These are phyloP conservation scores for Aspergillus uvarum DNA, from an alignment of 2,329 filamentous ascomycete genomes.

Conservation along the genomic window DNA sequence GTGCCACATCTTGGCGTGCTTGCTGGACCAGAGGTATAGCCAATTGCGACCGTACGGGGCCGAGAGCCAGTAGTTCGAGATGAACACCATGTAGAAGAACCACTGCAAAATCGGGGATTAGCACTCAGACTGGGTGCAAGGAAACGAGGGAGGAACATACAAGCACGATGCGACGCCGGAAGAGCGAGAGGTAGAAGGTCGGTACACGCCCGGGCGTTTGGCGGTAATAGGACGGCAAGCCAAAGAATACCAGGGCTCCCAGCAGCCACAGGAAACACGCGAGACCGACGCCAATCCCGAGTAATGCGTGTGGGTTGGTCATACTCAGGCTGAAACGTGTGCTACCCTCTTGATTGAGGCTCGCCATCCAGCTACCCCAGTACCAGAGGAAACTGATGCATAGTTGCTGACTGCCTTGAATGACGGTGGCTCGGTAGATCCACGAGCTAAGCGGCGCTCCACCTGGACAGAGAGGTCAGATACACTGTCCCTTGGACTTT, in stretches of 20 bases:
- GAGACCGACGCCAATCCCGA: constrained; percentile 1
- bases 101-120: constrained; percentile 56
- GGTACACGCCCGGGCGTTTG: background rate
- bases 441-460: constrained; percentile 5
- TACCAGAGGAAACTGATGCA: constrained; percentile 9
- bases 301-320: background rate
- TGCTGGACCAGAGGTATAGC: constrained; percentile 58
- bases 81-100: constrained; percentile 61
- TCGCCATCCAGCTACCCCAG: constrained; percentile 9
- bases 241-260: constrained; percentile 4
- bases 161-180: constrained; percentile 4
- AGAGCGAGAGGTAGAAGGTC: constrained; percentile 6
- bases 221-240: constrained; percentile 1
- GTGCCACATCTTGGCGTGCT: constrained; percentile 55
- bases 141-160: background rate
- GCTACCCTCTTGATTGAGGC: constrained; percentile 2
- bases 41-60: constrained; percentile 66
- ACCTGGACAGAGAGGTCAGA: constrained; percentile 52
- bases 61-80: constrained; percentile 66
- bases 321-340: constrained; percentile 1
- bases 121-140: constrained; percentile 25
- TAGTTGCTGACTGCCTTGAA: constrained; percentile 6
- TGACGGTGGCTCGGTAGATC: constrained; percentile 5
- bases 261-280: constrained; percentile 5
- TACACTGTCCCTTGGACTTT: constrained; percentile 46